Conservation (phyloP, 164 flowering plant species). For the Vitis rotundifolia region DNA sequence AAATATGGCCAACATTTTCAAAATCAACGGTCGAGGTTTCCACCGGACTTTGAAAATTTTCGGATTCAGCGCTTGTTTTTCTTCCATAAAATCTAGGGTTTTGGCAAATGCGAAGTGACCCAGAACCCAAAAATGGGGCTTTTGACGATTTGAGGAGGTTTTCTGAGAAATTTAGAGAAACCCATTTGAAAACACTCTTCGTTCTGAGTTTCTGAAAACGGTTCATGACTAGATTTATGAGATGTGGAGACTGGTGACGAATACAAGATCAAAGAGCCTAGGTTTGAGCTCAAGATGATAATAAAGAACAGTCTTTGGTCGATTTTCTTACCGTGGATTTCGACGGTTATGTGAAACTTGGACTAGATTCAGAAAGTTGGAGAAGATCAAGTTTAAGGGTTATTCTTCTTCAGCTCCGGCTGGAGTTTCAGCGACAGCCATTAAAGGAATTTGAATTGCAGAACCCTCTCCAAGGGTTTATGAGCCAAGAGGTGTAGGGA, state of each 20-base stretch:
- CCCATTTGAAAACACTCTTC: conserved; percentile 25
- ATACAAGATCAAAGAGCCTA: neutral
- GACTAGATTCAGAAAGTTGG: too few relatives aligned
- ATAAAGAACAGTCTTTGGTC: neutral
- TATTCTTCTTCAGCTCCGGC: neutral
- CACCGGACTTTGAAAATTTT: conserved; percentile 3
- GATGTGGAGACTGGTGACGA: neutral
- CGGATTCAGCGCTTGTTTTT: neutral
- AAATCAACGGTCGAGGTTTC: neutral
- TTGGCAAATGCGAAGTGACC: conserved; percentile 13
- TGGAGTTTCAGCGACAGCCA: conserved; percentile 8
- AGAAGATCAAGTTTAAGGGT: too few relatives aligned
- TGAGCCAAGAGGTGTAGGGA: neutral
- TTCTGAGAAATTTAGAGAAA: conserved; percentile 16
- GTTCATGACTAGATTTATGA: conserved; percentile 27
- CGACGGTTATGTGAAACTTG: neutral
- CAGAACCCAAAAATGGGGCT: conserved; percentile 9
- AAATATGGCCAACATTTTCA: neutral
- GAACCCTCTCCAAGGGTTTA: neutral
- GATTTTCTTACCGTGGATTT: neutral
- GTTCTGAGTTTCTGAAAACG: conserved; percentile 26
- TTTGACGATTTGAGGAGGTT: conserved; percentile 11
- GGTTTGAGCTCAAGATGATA: neutral
- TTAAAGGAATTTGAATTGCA: neutral
- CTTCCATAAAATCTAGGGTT: conserved; percentile 29